These are phyloP conservation scores for Arachis hypogaea DNA, from an alignment of 306 rosid species.

Conservation along the genomic window DNA sequence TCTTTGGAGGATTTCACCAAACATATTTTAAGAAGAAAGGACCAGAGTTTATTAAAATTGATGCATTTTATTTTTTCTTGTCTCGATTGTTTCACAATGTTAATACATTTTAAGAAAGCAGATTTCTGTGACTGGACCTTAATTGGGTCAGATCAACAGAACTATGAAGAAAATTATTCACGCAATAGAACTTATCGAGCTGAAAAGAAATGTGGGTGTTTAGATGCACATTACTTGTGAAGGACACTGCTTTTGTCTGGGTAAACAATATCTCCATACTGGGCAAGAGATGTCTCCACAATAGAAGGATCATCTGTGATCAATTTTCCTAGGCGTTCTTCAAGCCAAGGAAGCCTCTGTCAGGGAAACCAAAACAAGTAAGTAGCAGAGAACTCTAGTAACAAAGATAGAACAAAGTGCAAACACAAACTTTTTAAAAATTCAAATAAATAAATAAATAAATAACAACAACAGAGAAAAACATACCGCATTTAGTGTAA, in stretches of 20 bases:
- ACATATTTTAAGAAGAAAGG: conserved; percentile 19
- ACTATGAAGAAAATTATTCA: neutral
- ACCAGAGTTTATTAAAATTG: conserved; percentile 5
- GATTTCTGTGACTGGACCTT: conserved; percentile 12
- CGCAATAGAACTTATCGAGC: neutral
- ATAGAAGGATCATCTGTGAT: conserved; percentile 77
- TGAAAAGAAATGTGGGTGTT: conserved; percentile 34
- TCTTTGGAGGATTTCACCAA: neutral
- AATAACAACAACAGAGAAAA: conserved; percentile 29
- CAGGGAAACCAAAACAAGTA: conserved; percentile 42
- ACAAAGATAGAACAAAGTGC: conserved; percentile 13
- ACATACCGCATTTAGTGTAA: conserved; percentile 69
- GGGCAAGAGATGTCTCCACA: conserved; percentile 81
- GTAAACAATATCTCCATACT: conserved; percentile 89
- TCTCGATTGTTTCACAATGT: conserved; percentile 20
- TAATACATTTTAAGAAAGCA: conserved; percentile 24
- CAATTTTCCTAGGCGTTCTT: conserved; percentile 88
- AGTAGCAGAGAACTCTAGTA: conserved; percentile 28
- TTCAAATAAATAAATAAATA: no score
- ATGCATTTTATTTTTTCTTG: neutral
- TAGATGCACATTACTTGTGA: conserved; percentile 62
- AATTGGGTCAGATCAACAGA: conserved; percentile 2
- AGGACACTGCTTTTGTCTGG: conserved; percentile 72
- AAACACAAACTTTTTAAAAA: neutral
- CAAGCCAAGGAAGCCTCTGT: conserved; percentile 75